A percentile compares a stretch with the other conserved stretches of the same genome.
Conservation (phyloP, 2,329 filamentous ascomycete species). For the Aspergillus fischeri region DNA sequence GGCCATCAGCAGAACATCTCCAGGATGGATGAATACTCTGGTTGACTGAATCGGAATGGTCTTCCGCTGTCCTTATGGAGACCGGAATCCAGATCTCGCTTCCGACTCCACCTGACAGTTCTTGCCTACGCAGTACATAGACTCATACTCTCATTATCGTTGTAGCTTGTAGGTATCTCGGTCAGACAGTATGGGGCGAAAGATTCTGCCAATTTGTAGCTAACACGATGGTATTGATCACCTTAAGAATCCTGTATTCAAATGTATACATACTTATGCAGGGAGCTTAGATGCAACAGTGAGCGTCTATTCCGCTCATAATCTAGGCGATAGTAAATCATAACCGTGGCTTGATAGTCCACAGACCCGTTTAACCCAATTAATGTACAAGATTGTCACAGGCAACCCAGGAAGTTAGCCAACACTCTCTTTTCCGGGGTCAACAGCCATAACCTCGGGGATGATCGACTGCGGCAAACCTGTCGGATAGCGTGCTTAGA, state of each 20-base stretch:
- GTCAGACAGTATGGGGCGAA: neutral
- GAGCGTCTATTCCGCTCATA: too few species aligned
- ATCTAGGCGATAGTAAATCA: too few species aligned
- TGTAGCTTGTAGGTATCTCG: neutral
- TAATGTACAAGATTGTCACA: neutral
- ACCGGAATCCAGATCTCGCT: neutral
- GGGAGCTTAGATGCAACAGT: neutral
- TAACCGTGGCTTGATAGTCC: neutral
- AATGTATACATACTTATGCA: neutral
- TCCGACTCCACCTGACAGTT: neutral
- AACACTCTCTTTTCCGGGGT: neutral
- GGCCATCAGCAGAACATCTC: neutral
- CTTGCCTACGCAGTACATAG: neutral
- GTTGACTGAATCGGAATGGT: neutral
- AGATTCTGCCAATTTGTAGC: neutral
- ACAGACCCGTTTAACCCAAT: neutral
- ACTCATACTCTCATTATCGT: neutral
- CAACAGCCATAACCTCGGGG: conserved; percentile 15
- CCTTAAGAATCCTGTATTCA: neutral
- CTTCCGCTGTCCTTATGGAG: neutral
- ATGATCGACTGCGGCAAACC: conserved; percentile 5
- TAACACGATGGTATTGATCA: too few species aligned
- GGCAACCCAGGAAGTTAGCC: neutral
- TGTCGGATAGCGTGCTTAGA: conserved; percentile 21
- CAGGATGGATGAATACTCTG: neutral